Conservation (phyloP, 2,329 filamentous ascomycete genomes). For the Eurotiales sp. region DNA sequence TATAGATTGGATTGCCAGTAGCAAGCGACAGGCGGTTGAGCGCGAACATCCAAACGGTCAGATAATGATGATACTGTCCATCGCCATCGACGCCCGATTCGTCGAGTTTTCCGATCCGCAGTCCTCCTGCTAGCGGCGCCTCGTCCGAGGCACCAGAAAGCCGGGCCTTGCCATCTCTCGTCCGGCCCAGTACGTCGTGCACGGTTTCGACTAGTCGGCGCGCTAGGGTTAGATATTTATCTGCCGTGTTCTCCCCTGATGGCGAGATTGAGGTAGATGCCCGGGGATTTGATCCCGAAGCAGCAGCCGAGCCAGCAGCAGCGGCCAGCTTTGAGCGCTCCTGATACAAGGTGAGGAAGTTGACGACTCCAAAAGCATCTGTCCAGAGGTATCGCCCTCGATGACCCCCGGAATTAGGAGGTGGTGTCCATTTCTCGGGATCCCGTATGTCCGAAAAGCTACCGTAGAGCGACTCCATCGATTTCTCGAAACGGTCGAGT, state of each 20-base stretch:
- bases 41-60: conserved; percentile 62
- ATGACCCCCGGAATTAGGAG: conserved; percentile 51
- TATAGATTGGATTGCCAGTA: conserved; percentile 45
- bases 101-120: conserved; percentile 56
- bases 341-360: conserved; percentile 53
- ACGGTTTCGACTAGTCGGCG: conserved; percentile 48
- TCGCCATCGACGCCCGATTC: conserved; percentile 51
- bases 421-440: conserved; percentile 45
- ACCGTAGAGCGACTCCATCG: conserved; percentile 41
- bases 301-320: neutral
- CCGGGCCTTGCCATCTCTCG: conserved; percentile 45
- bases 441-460: conserved; percentile 28
- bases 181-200: conserved; percentile 52
- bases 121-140: conserved; percentile 51
- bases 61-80: conserved; percentile 60
- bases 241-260: conserved; percentile 12
- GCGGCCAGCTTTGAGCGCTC: conserved; percentile 26
- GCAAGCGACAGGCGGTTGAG: conserved; percentile 53
- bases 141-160: conserved; percentile 52
- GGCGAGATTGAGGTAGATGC: no score
- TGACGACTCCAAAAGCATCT: conserved; percentile 58
- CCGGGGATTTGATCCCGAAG: conserved; percentile 4
- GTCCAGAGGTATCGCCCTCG: conserved; percentile 60
- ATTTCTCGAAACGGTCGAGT: conserved; percentile 30
- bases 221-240: conserved; percentile 49